Conservation (phyloP, 768 basidiomycete genomes). For the Lactifluus subvellereus region DNA sequence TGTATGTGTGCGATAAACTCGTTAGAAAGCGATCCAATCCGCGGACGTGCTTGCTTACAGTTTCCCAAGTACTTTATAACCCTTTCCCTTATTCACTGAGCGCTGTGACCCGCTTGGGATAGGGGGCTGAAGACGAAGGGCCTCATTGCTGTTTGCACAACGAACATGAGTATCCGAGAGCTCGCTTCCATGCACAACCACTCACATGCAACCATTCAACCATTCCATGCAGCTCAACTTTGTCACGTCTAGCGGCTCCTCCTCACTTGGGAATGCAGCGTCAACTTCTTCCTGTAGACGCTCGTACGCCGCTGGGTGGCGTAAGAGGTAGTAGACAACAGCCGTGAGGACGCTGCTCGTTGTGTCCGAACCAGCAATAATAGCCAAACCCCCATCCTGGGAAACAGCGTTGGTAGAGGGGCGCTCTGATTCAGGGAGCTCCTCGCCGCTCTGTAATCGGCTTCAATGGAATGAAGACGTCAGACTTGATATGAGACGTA, state of each 20-base stretch:
- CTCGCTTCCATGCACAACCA: background rate
- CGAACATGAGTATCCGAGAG: background rate
- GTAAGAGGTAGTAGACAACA: conserved; percentile 34
- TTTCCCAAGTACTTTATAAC: conserved; percentile 26
- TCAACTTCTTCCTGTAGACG: conserved; percentile 18
- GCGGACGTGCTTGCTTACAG: background rate
- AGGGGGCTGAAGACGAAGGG: conserved; percentile 45
- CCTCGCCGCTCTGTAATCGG: conserved; percentile 11
- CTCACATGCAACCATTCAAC: conserved; percentile 22
- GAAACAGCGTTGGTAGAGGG: conserved; percentile 23
- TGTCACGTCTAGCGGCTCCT: conserved; percentile 18
- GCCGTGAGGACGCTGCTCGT: conserved; percentile 34
- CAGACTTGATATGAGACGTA: conserved; percentile 17
- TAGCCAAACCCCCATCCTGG: conserved; percentile 35
- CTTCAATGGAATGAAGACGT: background rate
- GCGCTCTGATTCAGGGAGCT: conserved; percentile 7
- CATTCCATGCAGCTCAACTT: conserved; percentile 17
- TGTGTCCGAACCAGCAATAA: conserved; percentile 42
- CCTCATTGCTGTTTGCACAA: conserved; percentile 39
- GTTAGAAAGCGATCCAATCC: background rate
- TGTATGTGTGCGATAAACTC: background rate
- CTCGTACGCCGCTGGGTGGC: conserved; percentile 28
- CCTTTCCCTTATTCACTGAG: conserved; percentile 32
- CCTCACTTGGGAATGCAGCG: conserved; percentile 6
- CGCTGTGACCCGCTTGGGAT: conserved; percentile 46